Evolutionary conservation across 2,329 filamentous ascomycete species (phyloP).

Genomic region (Colletotrichum chrysophilum): DNA sequence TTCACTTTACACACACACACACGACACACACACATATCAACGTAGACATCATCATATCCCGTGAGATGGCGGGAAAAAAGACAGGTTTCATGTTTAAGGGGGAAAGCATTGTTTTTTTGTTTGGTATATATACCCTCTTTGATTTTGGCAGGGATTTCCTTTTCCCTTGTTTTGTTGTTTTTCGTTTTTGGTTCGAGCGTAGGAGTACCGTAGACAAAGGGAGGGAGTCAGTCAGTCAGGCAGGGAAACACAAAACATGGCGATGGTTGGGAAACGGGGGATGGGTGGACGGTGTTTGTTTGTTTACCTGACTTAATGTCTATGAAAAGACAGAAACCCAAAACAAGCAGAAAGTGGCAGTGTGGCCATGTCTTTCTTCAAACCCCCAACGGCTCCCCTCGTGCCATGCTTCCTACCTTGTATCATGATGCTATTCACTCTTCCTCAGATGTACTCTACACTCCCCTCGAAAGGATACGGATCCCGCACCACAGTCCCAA

Average conservation of each 20-base stretch:
- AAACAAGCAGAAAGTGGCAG: not conserved
- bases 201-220: not conserved
- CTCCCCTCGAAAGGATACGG: slow-evolving; percentile 3
- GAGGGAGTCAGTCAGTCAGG: not conserved
- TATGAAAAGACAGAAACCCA: not conserved
- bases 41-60: not conserved
- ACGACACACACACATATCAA: not conserved
- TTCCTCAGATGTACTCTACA: not conserved
- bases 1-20: not conserved
- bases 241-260: not conserved
- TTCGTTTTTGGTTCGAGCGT: not conserved
- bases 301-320: not conserved
- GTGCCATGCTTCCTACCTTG: not conserved
- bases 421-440: not conserved
- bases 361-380: not conserved
- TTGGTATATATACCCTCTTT: slow-evolving; percentile 19
- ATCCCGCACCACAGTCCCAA: not conserved
- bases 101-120: not conserved
- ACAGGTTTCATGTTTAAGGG: not conserved
- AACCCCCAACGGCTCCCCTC: not conserved
- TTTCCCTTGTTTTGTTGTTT: not conserved
- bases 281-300: not conserved
- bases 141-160: not conserved
- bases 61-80: not conserved
- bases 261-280: not conserved